A percentile compares a stretch with the other conserved stretches of the same genome.
Conservation (phyloP, 1,284 basidiomycete species). For the Heterobasidion irregulare region DNA sequence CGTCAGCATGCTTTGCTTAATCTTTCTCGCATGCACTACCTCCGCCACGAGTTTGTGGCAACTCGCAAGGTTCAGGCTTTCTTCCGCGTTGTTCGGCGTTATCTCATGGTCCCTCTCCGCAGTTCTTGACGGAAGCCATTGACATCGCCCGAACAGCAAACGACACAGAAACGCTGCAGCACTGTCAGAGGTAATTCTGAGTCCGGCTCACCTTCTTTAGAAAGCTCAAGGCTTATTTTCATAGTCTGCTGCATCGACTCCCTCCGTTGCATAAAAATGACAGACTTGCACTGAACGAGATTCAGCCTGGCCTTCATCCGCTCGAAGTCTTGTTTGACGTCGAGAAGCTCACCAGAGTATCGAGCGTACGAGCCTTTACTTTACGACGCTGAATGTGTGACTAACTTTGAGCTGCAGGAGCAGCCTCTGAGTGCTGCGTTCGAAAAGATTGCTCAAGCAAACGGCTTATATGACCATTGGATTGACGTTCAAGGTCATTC, state of each 20-base stretch:
- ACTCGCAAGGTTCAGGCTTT: conserved; percentile 47
- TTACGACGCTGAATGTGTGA: neutral
- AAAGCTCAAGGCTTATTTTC: neutral
- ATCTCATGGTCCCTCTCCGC: conserved; percentile 4
- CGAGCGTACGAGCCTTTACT: conserved; percentile 30
- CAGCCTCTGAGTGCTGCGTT: conserved; percentile 67
- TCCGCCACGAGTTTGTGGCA: conserved; percentile 55
- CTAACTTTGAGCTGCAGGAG: conserved; percentile 32
- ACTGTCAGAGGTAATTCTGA: conserved; percentile 58
- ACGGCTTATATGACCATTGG: conserved; percentile 66
- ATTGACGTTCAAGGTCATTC: conserved; percentile 43
- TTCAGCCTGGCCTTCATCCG: conserved; percentile 71
- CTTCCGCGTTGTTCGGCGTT: neutral
- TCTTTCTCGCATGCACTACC: conserved; percentile 70
- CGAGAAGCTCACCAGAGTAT: conserved; percentile 50
- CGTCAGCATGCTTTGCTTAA: conserved; percentile 73
- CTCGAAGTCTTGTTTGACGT: conserved; percentile 69
- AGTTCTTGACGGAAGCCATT: conserved; percentile 72
- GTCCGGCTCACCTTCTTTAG: neutral
- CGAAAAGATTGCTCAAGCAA: conserved; percentile 55
- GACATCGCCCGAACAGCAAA: conserved; percentile 61
- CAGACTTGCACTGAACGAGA: conserved; percentile 54
- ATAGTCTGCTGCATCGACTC: conserved; percentile 62
- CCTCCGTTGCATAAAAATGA: conserved; percentile 37
- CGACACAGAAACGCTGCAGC: conserved; percentile 64